phyloP scores from a whole-genome alignment of 495 filamentous ascomycete species.

The Penicillium coffeae region DNA sequence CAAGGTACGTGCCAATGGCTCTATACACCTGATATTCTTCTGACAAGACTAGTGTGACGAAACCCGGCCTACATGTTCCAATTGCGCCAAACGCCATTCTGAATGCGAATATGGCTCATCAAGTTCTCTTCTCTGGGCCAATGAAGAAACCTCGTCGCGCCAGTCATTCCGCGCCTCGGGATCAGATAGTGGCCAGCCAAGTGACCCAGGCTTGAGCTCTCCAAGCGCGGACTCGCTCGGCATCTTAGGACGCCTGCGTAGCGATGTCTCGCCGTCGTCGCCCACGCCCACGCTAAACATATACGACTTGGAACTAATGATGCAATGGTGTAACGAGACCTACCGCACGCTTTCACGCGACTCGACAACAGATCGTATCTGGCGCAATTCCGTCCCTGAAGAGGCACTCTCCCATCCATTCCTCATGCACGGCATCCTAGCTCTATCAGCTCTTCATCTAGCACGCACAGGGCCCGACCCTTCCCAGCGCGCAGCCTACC shows the following conservation, averaged over 20 bases:
- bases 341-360: conserved; percentile 28
- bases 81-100: conserved; percentile 37
- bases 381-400: conserved; percentile 41
- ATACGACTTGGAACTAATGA: conserved; percentile 40
- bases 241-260: conserved; percentile 23
- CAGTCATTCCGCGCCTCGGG: conserved; percentile 14
- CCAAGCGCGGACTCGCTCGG: conserved; percentile 22
- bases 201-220: conserved; percentile 12
- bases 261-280: conserved; percentile 6
- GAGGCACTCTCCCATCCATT: conserved; percentile 46
- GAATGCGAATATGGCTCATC: conserved; percentile 39
- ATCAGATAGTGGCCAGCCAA: conserved; percentile 19
- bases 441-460: conserved; percentile 47
- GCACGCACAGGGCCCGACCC: conserved; percentile 26
- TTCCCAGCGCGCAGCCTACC: conserved; percentile 21
- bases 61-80: conserved; percentile 33
- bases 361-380: conserved; percentile 34
- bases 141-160: conserved; percentile 23
- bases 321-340: conserved; percentile 43
- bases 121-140: conserved; percentile 36
- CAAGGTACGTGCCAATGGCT: conserved; percentile 25
- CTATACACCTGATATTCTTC: background rate
- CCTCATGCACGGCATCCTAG: conserved; percentile 51
- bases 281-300: conserved; percentile 25
- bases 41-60: conserved; percentile 32